Percentiles rank a stretch among this genome's conserved stretches.
Conservation (phyloP, 2,329 filamentous ascomycete species). For the Neonectria sp. region DNA sequence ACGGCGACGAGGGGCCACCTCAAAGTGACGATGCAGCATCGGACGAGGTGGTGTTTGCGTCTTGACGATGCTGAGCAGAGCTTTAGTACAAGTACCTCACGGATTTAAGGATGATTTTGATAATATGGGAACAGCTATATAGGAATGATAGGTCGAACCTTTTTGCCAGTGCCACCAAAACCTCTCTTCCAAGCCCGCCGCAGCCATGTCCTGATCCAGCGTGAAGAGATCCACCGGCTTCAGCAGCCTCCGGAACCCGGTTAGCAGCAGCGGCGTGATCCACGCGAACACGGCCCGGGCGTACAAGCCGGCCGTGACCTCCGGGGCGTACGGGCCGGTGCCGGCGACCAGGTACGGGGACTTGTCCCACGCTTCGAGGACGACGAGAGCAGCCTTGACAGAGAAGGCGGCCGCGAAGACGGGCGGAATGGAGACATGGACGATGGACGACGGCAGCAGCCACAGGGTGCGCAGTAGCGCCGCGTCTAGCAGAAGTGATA, state of each 20-base stretch:
- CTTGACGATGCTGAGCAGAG: conserved; percentile 31
- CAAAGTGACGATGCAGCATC: conserved; percentile 48
- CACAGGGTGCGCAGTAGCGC: conserved; percentile 55
- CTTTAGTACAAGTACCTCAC: conserved; percentile 42
- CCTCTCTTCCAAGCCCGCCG: conserved; percentile 47
- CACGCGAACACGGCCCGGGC: conserved; percentile 57
- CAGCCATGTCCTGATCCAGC: conserved; percentile 53
- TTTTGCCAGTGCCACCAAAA: conserved; percentile 52
- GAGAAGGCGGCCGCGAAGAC: conserved; percentile 54
- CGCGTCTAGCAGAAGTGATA: conserved; percentile 53
- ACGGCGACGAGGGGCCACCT: conserved; percentile 49
- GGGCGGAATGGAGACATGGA: conserved; percentile 46
- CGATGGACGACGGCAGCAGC: conserved; percentile 41
- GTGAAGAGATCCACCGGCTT: conserved; percentile 53
- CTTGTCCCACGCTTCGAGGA: conserved; percentile 59
- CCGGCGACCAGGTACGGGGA: conserved; percentile 48
- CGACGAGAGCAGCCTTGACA: conserved; percentile 53
- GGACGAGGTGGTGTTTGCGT: conserved; percentile 46
- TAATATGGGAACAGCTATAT: conserved; percentile 34
- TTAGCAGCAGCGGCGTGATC: conserved; percentile 55
- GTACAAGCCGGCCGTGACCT: conserved; percentile 57
- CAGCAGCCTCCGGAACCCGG: conserved; percentile 54
- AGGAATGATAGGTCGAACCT: conserved; percentile 36
- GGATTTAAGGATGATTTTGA: conserved; percentile 18
- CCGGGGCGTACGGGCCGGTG: conserved; percentile 52